phyloP scores from a whole-genome alignment of 1,284 basidiomycete species.

The Trichosporon sp. region DNA sequence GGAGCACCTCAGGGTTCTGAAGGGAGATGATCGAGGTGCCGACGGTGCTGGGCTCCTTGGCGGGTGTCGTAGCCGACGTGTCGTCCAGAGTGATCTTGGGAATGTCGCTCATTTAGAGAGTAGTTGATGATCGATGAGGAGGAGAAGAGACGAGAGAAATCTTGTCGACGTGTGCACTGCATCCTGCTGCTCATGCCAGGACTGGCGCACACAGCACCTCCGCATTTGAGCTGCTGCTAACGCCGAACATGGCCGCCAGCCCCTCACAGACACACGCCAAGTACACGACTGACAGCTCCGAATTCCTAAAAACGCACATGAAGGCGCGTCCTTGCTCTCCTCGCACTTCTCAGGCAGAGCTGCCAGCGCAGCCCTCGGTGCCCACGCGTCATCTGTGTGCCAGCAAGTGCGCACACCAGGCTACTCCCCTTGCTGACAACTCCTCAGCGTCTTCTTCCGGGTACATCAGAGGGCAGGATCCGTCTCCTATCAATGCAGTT shows the following conservation, averaged over 20 bases:
- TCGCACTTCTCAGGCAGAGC: not conserved
- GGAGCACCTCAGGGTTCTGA: not conserved
- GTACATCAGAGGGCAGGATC: too few relatives aligned
- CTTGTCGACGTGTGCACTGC: not conserved
- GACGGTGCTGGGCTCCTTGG: not conserved
- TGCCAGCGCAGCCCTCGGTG: not conserved
- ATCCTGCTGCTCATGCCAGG: not conserved
- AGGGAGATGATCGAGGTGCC: not conserved
- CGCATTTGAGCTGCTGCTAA: not conserved
- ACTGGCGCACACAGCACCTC: not conserved
- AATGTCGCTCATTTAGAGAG: not conserved
- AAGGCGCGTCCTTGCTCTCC: not conserved
- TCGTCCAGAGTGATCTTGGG: not conserved
- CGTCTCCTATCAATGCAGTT: too few relatives aligned
- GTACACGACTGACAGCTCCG: not conserved
- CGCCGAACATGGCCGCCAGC: not conserved
- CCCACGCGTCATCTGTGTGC: not conserved
- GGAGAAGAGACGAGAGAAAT: not conserved
- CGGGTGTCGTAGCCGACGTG: not conserved
- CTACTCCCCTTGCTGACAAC: not conserved
- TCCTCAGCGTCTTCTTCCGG: not conserved
- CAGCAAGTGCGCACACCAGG: not conserved
- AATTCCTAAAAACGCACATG: not conserved
- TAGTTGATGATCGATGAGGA: not conserved
- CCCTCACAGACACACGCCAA: not conserved